phyloP scores from a whole-genome alignment of 192 early-diverging fungal genomes.

The Mortierella claussenii region DNA sequence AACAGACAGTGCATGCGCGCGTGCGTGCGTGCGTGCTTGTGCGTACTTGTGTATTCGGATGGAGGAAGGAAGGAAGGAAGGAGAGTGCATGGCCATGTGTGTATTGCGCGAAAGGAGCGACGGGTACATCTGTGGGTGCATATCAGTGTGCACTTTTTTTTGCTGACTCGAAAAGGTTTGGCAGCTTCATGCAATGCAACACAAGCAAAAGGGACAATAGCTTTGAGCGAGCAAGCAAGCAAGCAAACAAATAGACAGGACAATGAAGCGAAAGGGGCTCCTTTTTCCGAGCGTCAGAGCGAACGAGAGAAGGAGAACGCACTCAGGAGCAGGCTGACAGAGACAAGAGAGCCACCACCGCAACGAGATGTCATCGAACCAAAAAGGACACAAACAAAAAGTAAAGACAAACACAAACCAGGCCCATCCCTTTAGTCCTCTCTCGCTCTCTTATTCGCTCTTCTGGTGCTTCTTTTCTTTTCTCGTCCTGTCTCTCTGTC shows the following conservation, averaged over 20 bases:
- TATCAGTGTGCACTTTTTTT: background rate
- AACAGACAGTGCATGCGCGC: background rate
- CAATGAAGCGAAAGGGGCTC: too few species aligned
- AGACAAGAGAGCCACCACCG: background rate
- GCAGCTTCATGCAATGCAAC: constrained; percentile 24
- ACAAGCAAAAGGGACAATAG: too few species aligned
- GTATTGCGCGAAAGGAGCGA: background rate
- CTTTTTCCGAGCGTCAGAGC: constrained; percentile 25
- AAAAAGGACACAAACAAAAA: constrained; percentile 16
- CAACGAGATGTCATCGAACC: constrained; percentile 17
- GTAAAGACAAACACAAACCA: constrained; percentile 8
- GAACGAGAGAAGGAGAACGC: constrained; percentile 8
- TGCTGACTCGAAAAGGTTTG: constrained; percentile 27
- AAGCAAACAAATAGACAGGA: too few species aligned
- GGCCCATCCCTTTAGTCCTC: background rate
- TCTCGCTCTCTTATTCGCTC: too few species aligned
- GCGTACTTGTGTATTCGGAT: background rate
- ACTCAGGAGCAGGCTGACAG: too few species aligned
- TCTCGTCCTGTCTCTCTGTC: background rate
- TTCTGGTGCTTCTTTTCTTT: background rate
- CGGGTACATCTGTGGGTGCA: background rate
- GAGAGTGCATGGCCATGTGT: background rate
- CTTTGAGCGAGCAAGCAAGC: too few species aligned
- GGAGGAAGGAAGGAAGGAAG: background rate
- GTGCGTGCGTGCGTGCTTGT: constrained; percentile 11